Percentiles rank a stretch among this genome's conserved stretches.
These are phyloP conservation scores for Xylaria sp. DNA, from an alignment of 2,329 filamentous ascomycete species.

Conservation along the genomic window DNA sequence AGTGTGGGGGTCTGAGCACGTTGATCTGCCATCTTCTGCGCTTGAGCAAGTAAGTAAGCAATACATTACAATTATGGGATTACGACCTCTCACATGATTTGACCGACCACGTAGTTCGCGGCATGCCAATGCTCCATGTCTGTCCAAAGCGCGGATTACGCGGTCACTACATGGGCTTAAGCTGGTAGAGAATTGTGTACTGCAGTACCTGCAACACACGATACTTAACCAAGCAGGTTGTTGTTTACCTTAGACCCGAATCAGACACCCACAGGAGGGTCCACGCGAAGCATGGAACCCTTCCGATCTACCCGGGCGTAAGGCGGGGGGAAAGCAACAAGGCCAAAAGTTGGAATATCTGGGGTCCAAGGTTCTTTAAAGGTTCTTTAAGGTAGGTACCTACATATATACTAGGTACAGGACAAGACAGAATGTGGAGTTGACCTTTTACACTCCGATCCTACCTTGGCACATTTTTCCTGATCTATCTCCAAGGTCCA, in stretches of 20 bases:
- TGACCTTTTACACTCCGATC: neutral
- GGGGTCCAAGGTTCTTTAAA: constrained; percentile 4
- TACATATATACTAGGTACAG: neutral
- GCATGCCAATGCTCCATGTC: neutral
- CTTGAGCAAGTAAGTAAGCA: constrained; percentile 14
- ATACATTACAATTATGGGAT: neutral
- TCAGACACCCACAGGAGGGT: neutral
- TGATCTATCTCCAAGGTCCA: neutral
- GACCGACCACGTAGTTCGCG: neutral
- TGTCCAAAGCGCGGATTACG: neutral
- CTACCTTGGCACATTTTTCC: neutral
- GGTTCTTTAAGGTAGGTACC: neutral
- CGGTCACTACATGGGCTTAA: neutral
- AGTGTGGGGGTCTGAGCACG: neutral
- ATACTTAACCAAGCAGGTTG: constrained; percentile 1
- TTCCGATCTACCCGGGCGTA: constrained; percentile 24
- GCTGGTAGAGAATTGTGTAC: neutral
- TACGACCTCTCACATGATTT: neutral
- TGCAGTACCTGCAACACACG: neutral
- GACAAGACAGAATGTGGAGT: neutral
- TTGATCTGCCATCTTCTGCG: neutral
- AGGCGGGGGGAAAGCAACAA: constrained; percentile 5
- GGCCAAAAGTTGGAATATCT: constrained; percentile 20
- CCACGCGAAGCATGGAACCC: constrained; percentile 2
- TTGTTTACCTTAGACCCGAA: constrained; percentile 1